phyloP scores from a whole-genome alignment of 495 filamentous ascomycete species.

The Amorphotheca resinae region DNA sequence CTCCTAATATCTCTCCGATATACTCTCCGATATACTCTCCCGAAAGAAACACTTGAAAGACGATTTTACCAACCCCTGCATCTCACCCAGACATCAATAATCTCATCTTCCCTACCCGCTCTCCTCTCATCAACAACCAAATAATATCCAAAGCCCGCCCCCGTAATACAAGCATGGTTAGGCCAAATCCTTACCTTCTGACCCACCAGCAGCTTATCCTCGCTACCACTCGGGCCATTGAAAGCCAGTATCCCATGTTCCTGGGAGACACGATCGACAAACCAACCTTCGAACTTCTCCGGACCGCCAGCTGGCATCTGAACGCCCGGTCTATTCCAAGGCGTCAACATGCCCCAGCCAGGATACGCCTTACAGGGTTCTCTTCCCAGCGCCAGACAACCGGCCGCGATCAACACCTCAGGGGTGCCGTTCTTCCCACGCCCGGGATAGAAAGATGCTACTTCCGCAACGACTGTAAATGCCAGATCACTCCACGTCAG shows the following conservation, averaged over 20 bases:
- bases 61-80: constrained; percentile 51
- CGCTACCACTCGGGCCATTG: constrained; percentile 1
- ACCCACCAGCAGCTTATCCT: constrained; percentile 38
- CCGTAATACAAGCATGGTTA: constrained; percentile 76
- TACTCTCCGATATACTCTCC: too few species aligned
- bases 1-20: too few species aligned
- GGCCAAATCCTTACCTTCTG: constrained; percentile 62
- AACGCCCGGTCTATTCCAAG: constrained; percentile 32
- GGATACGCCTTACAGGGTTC: constrained; percentile 61
- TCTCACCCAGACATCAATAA: constrained; percentile 60
- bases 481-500: constrained; percentile 46
- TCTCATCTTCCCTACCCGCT: constrained; percentile 35
- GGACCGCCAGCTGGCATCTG: constrained; percentile 21
- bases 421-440: constrained; percentile 35
- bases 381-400: constrained; percentile 58
- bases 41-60: too few species aligned
- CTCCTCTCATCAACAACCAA: constrained; percentile 56
- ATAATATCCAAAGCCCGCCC: constrained; percentile 61
- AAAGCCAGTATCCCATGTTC: constrained; percentile 53
- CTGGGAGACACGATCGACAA: constrained; percentile 49
- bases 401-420: constrained; percentile 61
- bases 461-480: constrained; percentile 58
- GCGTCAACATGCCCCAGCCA: constrained; percentile 62
- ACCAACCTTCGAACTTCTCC: constrained; percentile 39
- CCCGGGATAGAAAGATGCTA: constrained; percentile 54